These are phyloP conservation scores for Pseudocercospora cruenta DNA, from an alignment of 2,329 filamentous ascomycete genomes.

Conservation along the genomic window DNA sequence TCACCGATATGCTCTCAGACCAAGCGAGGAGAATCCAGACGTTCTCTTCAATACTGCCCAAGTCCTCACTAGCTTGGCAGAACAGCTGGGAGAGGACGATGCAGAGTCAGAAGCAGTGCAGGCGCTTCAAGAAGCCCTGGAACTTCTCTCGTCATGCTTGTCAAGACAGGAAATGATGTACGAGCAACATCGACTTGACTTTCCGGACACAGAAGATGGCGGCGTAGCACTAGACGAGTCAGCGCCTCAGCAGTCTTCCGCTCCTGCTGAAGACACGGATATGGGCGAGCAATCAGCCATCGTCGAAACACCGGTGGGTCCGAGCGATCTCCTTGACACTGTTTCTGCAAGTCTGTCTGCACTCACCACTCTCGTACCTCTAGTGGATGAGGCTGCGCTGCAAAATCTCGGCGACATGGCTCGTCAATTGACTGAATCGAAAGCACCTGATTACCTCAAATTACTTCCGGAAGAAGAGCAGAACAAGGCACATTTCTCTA, in stretches of 20 bases:
- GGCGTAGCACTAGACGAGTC: conserved; percentile 32
- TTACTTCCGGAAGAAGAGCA: conserved; percentile 38
- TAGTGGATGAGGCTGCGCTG: conserved; percentile 54
- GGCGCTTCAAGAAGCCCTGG: conserved; percentile 63
- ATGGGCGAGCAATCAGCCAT: conserved; percentile 64
- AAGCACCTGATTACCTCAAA: conserved; percentile 56
- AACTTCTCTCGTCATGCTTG: conserved; percentile 60
- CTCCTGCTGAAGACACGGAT: conserved; percentile 31
- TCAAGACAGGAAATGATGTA: conserved; percentile 51
- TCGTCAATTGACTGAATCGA: conserved; percentile 58
- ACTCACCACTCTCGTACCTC: conserved; percentile 51
- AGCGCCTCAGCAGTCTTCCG: conserved; percentile 18
- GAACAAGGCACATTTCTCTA: conserved; percentile 42
- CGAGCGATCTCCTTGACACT: conserved; percentile 68
- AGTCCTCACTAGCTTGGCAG: conserved; percentile 68
- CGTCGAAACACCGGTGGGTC: conserved; percentile 68
- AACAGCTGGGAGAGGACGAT: conserved; percentile 60
- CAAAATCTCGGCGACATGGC: conserved; percentile 60
- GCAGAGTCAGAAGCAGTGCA: conserved; percentile 53
- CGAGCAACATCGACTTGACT: conserved; percentile 43
- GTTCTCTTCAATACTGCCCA: conserved; percentile 73
- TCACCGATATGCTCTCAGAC: conserved; percentile 62
- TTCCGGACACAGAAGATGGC: conserved; percentile 39
- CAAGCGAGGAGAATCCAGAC: conserved; percentile 68
- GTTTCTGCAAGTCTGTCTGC: conserved; percentile 63